Evolutionary conservation across 805 yeast genomes (phyloP).

Genomic region (Torulaspora microellipsoides): DNA sequence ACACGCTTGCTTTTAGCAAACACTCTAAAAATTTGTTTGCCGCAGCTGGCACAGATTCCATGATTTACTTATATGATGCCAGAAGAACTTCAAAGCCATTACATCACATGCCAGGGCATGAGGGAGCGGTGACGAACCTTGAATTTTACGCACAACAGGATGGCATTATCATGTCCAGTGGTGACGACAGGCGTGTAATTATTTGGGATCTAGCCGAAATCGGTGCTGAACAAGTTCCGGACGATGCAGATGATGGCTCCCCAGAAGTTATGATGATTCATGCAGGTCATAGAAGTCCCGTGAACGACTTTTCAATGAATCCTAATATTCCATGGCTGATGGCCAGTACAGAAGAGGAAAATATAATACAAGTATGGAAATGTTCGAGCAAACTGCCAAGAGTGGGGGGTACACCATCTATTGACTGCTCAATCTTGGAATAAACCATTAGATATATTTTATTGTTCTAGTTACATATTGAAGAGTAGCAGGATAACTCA

Average conservation of each 20-base stretch:
- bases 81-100: slow-evolving; percentile 47
- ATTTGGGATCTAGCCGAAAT: slow-evolving; percentile 76
- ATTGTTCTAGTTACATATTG: too few species aligned
- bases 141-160: slow-evolving; percentile 78
- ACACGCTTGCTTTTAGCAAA: slow-evolving; percentile 61
- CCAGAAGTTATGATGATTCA: slow-evolving; percentile 89
- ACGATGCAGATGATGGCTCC: slow-evolving; percentile 86
- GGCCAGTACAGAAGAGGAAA: slow-evolving; percentile 50
- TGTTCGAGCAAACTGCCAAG: slow-evolving; percentile 36
- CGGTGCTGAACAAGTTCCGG: slow-evolving; percentile 81
- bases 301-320: slow-evolving; percentile 69
- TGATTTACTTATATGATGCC: slow-evolving; percentile 60
- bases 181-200: slow-evolving; percentile 71
- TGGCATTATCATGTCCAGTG: slow-evolving; percentile 72
- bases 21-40: slow-evolving; percentile 58
- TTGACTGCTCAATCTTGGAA: slow-evolving; percentile 14
- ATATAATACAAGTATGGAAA: slow-evolving; percentile 45
- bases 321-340: slow-evolving; percentile 68
- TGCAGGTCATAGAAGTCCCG: slow-evolving; percentile 81
- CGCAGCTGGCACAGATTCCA: slow-evolving; percentile 65
- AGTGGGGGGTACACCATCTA: slow-evolving; percentile 24
- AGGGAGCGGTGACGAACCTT: slow-evolving; percentile 61
- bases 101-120: slow-evolving; percentile 79
- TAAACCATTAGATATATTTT: slow-evolving; percentile 1
- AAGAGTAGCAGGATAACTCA: too few species aligned